Conservation (phyloP, 2,329 filamentous ascomycete species). For the Pyrenophora seminiperda region DNA sequence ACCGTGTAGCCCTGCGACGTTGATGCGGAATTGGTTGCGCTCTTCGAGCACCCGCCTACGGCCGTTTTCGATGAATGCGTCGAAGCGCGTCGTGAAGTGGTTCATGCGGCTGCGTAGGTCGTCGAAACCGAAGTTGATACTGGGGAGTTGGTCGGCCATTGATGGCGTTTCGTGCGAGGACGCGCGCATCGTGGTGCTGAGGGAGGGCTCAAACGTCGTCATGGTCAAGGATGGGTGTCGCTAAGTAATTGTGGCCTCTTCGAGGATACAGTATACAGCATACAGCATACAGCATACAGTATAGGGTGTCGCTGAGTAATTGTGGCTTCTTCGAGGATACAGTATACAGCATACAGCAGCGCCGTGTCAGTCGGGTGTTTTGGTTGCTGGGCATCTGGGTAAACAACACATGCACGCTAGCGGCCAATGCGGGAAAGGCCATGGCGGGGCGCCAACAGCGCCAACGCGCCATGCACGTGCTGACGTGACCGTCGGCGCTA, state of each 20-base stretch:
- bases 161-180: conserved; percentile 65
- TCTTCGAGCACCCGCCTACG: conserved; percentile 89
- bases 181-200: conserved; percentile 68
- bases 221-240: conserved; percentile 49
- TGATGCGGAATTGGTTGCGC: conserved; percentile 91
- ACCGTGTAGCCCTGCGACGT: conserved; percentile 89
- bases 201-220: conserved; percentile 70
- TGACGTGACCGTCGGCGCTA: conserved; percentile 32
- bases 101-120: conserved; percentile 94
- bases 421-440: conserved; percentile 3
- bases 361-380: conserved; percentile 14
- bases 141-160: conserved; percentile 79
- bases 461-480: conserved; percentile 38
- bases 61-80: conserved; percentile 90
- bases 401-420: conserved; percentile 34
- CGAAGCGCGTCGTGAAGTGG: conserved; percentile 87
- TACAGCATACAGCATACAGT: background rate
- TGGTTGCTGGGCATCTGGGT: conserved; percentile 39
- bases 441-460: conserved; percentile 15
- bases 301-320: background rate
- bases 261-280: background rate
- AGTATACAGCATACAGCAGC: background rate
- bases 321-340: background rate
- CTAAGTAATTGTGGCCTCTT: background rate
- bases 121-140: conserved; percentile 94